Base-by-base conservation (phyloP, 306 rosid genomes). In the Coriaria nepalensis region DNA sequence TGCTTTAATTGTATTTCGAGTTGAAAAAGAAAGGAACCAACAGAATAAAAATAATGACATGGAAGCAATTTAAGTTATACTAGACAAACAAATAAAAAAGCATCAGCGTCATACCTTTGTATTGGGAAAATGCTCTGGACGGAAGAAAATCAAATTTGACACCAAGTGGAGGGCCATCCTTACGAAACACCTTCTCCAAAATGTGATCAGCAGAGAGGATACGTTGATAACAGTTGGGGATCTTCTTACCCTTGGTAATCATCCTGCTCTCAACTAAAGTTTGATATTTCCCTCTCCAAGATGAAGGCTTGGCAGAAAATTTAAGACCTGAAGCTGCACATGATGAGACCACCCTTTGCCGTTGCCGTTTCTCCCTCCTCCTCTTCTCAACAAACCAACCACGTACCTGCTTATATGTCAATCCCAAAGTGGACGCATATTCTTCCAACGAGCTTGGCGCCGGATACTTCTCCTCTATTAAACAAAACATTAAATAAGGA, bases 101-200 rank as follows among this genome's bases (percentile, higher is more conserved):
- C 29, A 20, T 20, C 40, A 14, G 59, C 12, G 15, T 15, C 2
- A 11, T 66, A 74, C 60, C 68, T 55, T 38, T 43, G 13, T 2
- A 45, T 13, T 36, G 55, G 59, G 47, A 42, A 47, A 45, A 68
- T 68, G 53, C 64, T 48, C 69, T 60, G 8, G 77, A 62, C 39
- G 93, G 93, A 65, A 71, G 61, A 64, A 38, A 50, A 53, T 83
- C 94, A 65, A 82, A 87, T 36, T 80, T 79, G 15, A 40, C 60
- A 45, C 77, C 85, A 10, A 80, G 67, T 0, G 78, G 52, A 68
- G 96, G 94, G 14, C 87, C 87, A 60, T 71, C 92, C 49, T 69
- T 78, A 14, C 77, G 61, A 43, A 81, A 65, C 20, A 75, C 69
- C 37, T 53, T 80, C 70, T 13, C 53, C 4, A 65, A 64, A 67